Conservation (phyloP, 2,329 filamentous ascomycete species). For the Aspergillus oerlinghausenensis region DNA sequence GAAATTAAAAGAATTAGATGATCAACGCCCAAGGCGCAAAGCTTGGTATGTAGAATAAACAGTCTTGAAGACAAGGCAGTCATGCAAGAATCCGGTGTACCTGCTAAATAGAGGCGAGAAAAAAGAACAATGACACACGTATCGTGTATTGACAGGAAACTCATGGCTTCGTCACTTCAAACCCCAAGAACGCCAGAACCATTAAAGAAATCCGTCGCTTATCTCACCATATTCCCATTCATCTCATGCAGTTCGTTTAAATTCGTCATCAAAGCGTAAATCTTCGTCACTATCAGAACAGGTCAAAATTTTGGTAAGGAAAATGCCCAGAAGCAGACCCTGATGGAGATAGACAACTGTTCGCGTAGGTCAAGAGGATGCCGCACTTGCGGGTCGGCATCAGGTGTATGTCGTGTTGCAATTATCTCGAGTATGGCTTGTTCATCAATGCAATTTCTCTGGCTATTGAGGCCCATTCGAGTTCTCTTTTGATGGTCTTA, state of each 20-base stretch:
- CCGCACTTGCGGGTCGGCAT: background rate
- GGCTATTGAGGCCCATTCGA: constrained; percentile 87
- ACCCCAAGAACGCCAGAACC: background rate
- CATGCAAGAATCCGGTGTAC: background rate
- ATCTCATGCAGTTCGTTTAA: background rate
- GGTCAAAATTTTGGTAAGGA: background rate
- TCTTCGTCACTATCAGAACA: background rate
- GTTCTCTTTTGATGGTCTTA: constrained; percentile 62
- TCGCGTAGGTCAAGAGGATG: background rate
- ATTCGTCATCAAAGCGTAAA: background rate
- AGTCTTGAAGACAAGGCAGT: constrained; percentile 1
- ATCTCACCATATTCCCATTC: constrained; percentile 1
- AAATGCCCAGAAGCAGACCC: background rate
- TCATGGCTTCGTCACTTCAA: constrained; percentile 1
- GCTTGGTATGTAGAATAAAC: constrained; percentile 16
- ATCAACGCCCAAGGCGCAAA: constrained; percentile 11
- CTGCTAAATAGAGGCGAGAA: constrained; percentile 3
- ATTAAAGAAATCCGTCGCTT: constrained; percentile 1
- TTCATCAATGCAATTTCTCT: constrained; percentile 96
- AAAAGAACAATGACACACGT: background rate
- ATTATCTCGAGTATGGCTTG: constrained; percentile 74
- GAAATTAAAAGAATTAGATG: background rate
- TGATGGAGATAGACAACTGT: background rate
- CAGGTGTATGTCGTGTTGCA: constrained; percentile 2
- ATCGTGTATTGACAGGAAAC: background rate